Base-by-base conservation (phyloP, 352 stramenopile genomes). In the Phytopythium litorale region DNA sequence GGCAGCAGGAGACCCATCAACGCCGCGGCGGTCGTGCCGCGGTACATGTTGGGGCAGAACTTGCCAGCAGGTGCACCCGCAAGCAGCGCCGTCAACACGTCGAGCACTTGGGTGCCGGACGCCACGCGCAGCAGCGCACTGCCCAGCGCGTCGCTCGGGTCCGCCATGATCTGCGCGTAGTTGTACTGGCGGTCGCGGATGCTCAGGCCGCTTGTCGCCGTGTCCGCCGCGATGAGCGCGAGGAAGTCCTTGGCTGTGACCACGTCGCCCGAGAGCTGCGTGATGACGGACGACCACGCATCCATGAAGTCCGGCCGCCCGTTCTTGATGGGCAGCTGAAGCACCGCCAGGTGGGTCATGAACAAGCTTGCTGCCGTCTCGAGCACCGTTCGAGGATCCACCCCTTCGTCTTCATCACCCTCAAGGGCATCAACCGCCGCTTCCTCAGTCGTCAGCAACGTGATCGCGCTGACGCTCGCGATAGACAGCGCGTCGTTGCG, bases 41-140 rank as follows among this genome's bases (percentile, higher is more conserved):
- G 73, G 45, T 87, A 90, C 81, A 90, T 90, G 66, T 85, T 86
- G 1, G 79, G 81, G 55, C 76, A 81, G 63, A 88, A 90, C 13
- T 78, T 64, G 50, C 76, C 76, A 7, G 76, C 65, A 1, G 78
- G 77, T 1, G 78, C 72, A 6, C 78, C 78, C 6, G 74, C 78
- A n/a, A 87, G 56, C 48, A 90, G 63, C 21, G 58, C 80, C n/a
- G 80, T 85, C 33, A 89, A 62, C 60, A 87, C 82, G 55, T 89
- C 80, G 35, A 89, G 78, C 50, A 88, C 68, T 61, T 89, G 80
- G 7, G 78, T 89, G 0, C 78, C 76, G 9, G 76, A 88, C 3
- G 80, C 78, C 15, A 78, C 65, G 8, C 64, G 68, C 6, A 90
- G 52, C 38, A 88, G 51, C 43, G 76, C 70, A 35, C 65, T 83